Evolutionary conservation across 768 basidiomycete species (phyloP), one percentile per base, ranked within the genome.

Genomic region (Psilocybe cyanescens): DNA sequence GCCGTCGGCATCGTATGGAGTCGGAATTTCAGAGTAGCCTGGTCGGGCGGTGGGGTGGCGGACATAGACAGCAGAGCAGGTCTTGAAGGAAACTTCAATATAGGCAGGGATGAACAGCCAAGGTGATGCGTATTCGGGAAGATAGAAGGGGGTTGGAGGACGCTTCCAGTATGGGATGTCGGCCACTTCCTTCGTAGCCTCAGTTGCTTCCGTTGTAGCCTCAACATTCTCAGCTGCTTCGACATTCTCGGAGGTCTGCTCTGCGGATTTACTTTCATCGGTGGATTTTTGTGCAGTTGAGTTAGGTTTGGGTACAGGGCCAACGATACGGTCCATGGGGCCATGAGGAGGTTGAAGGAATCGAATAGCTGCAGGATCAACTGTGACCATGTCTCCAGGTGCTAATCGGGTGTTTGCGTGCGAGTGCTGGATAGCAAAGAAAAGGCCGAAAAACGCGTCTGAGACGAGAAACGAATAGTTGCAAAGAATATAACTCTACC

Each of bases 1-100:
- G 16, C 97, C 97, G 69, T 97, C 96, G 0, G 97, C 95, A 64
- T 96, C 94, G 74, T 91, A 99, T 2, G 97, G 97, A 3, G 92
- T 93, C 5, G 97, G 94, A 39, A 99, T 91, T 75, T 99, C 97
- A 14, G 91, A 93, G 76, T 97, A 95, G 5, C 92, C 92, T 0
- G 95, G 94, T n/a, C 95, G 87, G 0, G 97, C 97, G 0, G 96
- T 97, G 7, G 97, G 97, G 69, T 99, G 95, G 39, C 97, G 92
- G 33, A 99, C 86, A 72, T 97, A 99, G 55, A 98, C 81, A 12
- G 89, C 90, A 1, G 95, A 94, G 74, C 97, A 98, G 8, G 95
- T 94, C 50, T 83, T 70, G 81, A 92, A 98, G 59, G 89, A 91
- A 11, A 88, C 85, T 67, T 96, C 92, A 55, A 77, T 74, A 52